Evolutionary conservation across 139 green algal species (phyloP), one percentile per base, ranked within the genome.

Genomic region (Picochlorum sp.): DNA sequence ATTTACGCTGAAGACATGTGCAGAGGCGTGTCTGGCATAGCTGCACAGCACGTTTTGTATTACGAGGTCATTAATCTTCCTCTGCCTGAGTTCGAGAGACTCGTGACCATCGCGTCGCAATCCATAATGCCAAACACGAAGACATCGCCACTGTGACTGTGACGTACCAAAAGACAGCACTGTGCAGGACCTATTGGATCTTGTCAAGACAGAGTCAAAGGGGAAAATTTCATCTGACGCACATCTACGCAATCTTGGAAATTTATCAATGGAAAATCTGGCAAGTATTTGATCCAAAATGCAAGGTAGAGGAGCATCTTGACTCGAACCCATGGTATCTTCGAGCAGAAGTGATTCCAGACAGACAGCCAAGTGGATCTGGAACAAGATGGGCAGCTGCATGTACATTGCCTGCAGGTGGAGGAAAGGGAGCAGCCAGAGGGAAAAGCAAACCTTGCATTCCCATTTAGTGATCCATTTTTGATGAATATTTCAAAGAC

Each of bases 31-130:
- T n/a, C 10, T 28, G 10, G 41, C 0, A 52, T 44, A 30, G 16
- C 11, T 44, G 14, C 34, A 34, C 15, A 26, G 18, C 80, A 90
- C 62, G 84, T 78, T 2, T 66, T 98, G 32, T 98, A 93, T 73
- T 98, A 95, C 50, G 92, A 98, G 73, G 68, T 94, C 49, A 78
- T 98, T 49, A 92, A 98, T 73, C 78, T 97, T 63, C 93, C 90
- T 1, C 76, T 98, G 70, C 83, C 79, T 6, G 76, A 96, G 70
- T 79, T 96, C 23, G 85, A 93, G 67, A 52, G 63, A 54, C 57
- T 93, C 11, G 81, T 89, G 49, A 81, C 68, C 65, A 91, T 47
- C 84, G 83, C 62, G 76, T 88, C 34, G 54, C 44, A 1, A 81
- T 87, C 54, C 82, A 96, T 80, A 88, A 87, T 44, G 70, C 71